A percentile compares a stretch with the other conserved stretches of the same genome.
phyloP scores from a whole-genome alignment of 371 early-diverging fungal genomes.

The Entomophthora muscae region DNA sequence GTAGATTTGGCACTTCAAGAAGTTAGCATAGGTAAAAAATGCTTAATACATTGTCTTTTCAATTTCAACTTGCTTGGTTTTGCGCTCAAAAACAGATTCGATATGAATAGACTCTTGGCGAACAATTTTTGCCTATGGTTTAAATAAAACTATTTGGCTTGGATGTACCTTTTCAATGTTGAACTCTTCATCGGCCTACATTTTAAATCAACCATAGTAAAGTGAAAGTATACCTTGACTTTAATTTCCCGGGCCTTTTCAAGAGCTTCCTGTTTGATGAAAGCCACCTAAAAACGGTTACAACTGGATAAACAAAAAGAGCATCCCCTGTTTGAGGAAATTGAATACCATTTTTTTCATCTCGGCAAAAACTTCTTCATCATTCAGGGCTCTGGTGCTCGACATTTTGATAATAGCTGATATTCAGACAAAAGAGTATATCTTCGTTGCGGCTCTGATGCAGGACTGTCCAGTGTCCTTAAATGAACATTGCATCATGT shows the following conservation, averaged over 20 bases:
- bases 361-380: conserved; percentile 76
- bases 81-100: conserved; percentile 75
- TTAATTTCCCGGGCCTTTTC: conserved; percentile 97
- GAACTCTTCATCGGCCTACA: conserved; percentile 91
- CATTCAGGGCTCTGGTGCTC: conserved; percentile 54
- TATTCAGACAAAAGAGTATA: no score
- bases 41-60: conserved; percentile 55
- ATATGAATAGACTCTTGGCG: conserved; percentile 78
- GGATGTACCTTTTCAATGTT: conserved; percentile 86
- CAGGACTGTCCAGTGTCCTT: no score
- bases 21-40: background rate
- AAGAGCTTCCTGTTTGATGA: conserved; percentile 94
- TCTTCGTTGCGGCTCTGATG: no score
- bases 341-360: conserved; percentile 70
- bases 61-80: conserved; percentile 82
- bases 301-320: background rate
- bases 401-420: conserved; percentile 20
- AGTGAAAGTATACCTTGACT: conserved; percentile 52
- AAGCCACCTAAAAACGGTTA: conserved; percentile 70
- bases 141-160: background rate
- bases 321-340: background rate
- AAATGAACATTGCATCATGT: no score
- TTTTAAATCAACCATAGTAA: background rate
- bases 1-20: conserved; percentile 72
- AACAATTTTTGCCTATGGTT: conserved; percentile 85